phyloP scores from a whole-genome alignment of 2,329 filamentous ascomycete species.

The Pseudocercospora cruenta region DNA sequence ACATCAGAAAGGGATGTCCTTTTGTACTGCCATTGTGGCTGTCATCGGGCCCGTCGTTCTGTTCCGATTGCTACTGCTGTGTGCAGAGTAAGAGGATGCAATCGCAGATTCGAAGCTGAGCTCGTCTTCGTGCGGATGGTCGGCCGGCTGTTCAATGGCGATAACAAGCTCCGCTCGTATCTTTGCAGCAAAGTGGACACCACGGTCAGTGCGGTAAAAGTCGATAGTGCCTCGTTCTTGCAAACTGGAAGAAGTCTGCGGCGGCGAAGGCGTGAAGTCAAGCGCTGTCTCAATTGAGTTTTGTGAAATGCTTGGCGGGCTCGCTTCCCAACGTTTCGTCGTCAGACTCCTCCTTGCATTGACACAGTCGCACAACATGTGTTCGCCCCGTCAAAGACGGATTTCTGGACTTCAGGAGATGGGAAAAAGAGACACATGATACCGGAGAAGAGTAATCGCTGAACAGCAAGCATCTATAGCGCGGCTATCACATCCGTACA shows the following conservation, averaged over 20 bases:
- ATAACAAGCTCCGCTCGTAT: neutral
- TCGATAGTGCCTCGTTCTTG: neutral
- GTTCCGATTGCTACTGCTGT: neutral
- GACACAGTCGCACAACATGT: neutral
- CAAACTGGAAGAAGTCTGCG: neutral
- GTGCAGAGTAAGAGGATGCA: neutral
- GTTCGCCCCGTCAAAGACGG: neutral
- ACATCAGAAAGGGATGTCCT: neutral
- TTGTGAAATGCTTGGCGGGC: neutral
- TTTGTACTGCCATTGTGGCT: slow-evolving; percentile 12
- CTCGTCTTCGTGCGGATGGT: neutral
- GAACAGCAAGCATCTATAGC: neutral
- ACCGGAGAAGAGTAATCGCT: neutral
- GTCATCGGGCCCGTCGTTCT: slow-evolving; percentile 6
- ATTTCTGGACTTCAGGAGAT: neutral
- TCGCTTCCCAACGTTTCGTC: neutral
- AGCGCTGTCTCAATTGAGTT: neutral
- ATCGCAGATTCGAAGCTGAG: neutral
- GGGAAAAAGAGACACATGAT: too few species aligned
- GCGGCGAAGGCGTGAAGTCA: neutral
- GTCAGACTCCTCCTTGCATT: neutral
- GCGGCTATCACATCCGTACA: slow-evolving; percentile 20
- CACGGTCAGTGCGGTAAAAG: neutral
- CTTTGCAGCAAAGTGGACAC: neutral
- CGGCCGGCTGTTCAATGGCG: slow-evolving; percentile 5